A percentile compares a stretch with the other conserved stretches of the same genome.
These are phyloP conservation scores for Astrephomene gubernaculifera DNA, from an alignment of 139 green algal genomes.

Conservation along the genomic window DNA sequence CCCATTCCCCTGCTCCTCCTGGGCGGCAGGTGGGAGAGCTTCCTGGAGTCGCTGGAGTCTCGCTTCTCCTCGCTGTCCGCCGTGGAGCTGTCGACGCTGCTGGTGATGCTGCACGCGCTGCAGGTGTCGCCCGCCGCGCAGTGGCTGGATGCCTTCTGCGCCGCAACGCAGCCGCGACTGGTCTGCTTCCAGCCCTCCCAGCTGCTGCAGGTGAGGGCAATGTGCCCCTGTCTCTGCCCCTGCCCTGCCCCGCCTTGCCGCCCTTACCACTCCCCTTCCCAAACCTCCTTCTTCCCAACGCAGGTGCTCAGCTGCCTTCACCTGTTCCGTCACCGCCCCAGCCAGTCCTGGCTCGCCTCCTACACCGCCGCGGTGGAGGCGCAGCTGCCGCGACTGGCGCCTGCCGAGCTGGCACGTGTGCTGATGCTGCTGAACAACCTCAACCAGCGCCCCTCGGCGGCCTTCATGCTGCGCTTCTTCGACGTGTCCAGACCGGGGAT, in stretches of 20 bases:
- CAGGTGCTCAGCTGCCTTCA: slow-evolving; percentile 38
- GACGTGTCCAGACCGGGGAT: slow-evolving; percentile 4
- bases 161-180: slow-evolving; percentile 17
- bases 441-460: slow-evolving; percentile 19
- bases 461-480: slow-evolving; percentile 34
- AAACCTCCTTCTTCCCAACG: not conserved
- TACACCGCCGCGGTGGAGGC: slow-evolving; percentile 10
- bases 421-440: slow-evolving; percentile 45
- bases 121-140: slow-evolving; percentile 23
- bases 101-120: slow-evolving; percentile 40
- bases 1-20: not conserved
- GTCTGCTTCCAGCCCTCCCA: not conserved
- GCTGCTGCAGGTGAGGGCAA: slow-evolving; percentile 32
- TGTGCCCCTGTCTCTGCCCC: too few species aligned
- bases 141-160: slow-evolving; percentile 39
- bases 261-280: too few species aligned
- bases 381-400: not conserved
- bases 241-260: too few species aligned
- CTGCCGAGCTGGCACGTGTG: slow-evolving; percentile 29
- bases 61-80: slow-evolving; percentile 15
- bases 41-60: slow-evolving; percentile 30
- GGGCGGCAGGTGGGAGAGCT: slow-evolving; percentile 18
- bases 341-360: slow-evolving; percentile 31
- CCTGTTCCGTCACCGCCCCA: slow-evolving; percentile 36
- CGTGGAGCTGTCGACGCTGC: slow-evolving; percentile 2